Conservation (phyloP, 495 filamentous ascomycete species). For the Lepidopterella palustris region DNA sequence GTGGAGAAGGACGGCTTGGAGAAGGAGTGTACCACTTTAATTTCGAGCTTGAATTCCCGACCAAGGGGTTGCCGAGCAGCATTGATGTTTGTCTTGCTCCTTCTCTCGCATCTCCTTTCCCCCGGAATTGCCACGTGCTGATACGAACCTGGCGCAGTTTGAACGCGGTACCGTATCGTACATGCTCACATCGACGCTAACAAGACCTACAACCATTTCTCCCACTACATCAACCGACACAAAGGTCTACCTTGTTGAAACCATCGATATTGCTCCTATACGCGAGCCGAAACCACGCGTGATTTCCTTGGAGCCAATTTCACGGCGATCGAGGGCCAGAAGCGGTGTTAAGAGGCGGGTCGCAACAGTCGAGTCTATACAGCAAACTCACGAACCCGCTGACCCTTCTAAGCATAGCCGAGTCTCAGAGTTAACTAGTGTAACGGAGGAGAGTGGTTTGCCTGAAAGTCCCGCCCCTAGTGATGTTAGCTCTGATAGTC, state of each 20-base stretch:
- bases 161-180: slow-evolving; percentile 92
- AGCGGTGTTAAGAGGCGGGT: slow-evolving; percentile 27
- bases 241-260: slow-evolving; percentile 73
- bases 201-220: slow-evolving; percentile 79
- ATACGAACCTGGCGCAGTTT: slow-evolving; percentile 54
- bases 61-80: slow-evolving; percentile 79
- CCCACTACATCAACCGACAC: slow-evolving; percentile 70
- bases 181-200: slow-evolving; percentile 80
- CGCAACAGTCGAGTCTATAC: neutral
- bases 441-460: slow-evolving; percentile 22
- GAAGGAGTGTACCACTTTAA: slow-evolving; percentile 85
- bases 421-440: slow-evolving; percentile 24
- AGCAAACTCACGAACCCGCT: neutral
- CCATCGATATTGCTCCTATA: slow-evolving; percentile 51
- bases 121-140: neutral
- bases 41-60: slow-evolving; percentile 77
- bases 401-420: slow-evolving; percentile 18
- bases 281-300: slow-evolving; percentile 56
- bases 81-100: slow-evolving; percentile 65
- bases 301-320: slow-evolving; percentile 73
- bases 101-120: neutral
- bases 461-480: slow-evolving; percentile 49
- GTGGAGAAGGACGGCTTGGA: slow-evolving; percentile 81
- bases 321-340: slow-evolving; percentile 47
- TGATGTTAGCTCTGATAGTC: slow-evolving; percentile 58